A percentile compares a stretch with the other conserved stretches of the same genome.
phyloP scores from a whole-genome alignment of 1,284 basidiomycete species.

The Earliella scabrosa region DNA sequence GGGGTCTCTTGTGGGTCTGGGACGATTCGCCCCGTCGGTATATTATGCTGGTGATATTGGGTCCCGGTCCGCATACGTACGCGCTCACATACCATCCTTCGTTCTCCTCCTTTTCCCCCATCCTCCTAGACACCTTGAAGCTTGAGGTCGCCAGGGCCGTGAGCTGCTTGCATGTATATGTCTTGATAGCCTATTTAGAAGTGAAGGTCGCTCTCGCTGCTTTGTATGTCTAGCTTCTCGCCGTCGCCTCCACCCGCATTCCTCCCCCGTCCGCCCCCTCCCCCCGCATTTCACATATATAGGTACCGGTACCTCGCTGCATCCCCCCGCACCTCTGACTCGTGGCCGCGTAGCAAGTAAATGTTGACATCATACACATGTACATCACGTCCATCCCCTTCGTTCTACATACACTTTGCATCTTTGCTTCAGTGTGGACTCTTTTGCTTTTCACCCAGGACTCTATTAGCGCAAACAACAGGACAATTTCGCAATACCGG shows the following conservation, averaged over 20 bases:
- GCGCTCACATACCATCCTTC: constrained; percentile 8
- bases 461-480: too few relatives aligned
- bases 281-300: neutral
- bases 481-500: too few relatives aligned
- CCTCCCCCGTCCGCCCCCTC: neutral
- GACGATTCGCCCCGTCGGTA: constrained; percentile 11
- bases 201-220: constrained; percentile 21
- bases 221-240: constrained; percentile 18
- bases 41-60: constrained; percentile 17
- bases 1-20: constrained; percentile 7
- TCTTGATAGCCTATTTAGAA: constrained; percentile 23
- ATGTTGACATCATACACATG: neutral
- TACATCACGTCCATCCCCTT: constrained; percentile 2
- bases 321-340: too few relatives aligned
- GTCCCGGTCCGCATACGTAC: constrained; percentile 3
- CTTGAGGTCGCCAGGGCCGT: neutral
- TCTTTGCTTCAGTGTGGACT: neutral
- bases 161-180: constrained; percentile 5
- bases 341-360: neutral
- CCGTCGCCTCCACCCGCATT: neutral
- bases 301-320: neutral
- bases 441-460: too few relatives aligned
- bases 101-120: neutral
- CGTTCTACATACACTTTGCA: neutral
- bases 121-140: constrained; percentile 18